Conservation (phyloP, 1,139 yeast species). For the Kluyveromyces sp. region DNA sequence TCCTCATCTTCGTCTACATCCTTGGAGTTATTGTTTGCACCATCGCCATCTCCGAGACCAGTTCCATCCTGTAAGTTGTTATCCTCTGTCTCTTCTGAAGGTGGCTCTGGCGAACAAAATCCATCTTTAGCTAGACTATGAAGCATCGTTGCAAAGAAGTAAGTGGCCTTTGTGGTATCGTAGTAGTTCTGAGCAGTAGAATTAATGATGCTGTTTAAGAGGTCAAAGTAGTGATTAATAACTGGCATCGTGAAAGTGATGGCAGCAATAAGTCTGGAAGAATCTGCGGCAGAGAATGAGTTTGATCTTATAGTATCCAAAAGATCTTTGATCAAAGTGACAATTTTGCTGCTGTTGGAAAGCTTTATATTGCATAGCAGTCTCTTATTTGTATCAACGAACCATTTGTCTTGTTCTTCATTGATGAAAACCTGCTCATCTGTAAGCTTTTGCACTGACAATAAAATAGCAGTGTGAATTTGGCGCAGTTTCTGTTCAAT, state of each 20-base stretch:
- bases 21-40: conserved; percentile 71
- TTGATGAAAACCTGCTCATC: conserved; percentile 34
- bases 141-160: conserved; percentile 49
- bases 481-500: conserved; percentile 45
- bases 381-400: conserved; percentile 43
- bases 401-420: conserved; percentile 63
- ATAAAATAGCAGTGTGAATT: conserved; percentile 53
- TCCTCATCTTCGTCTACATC: conserved; percentile 94
- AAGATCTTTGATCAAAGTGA: conserved; percentile 31
- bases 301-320: conserved; percentile 30
- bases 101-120: conserved; percentile 86
- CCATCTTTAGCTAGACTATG: conserved; percentile 71
- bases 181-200: conserved; percentile 43
- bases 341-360: conserved; percentile 32
- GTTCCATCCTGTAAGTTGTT: conserved; percentile 74
- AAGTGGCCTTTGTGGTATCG: conserved; percentile 55
- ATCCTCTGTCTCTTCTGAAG: conserved; percentile 57
- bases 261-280: conserved; percentile 37
- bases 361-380: conserved; percentile 36
- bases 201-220: conserved; percentile 38
- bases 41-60: conserved; percentile 97
- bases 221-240: conserved; percentile 45
- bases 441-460: conserved; percentile 57
- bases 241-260: conserved; percentile 52
- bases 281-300: conserved; percentile 34